phyloP scores from a whole-genome alignment of 345 rosid genomes.

The Acer saccharum region DNA sequence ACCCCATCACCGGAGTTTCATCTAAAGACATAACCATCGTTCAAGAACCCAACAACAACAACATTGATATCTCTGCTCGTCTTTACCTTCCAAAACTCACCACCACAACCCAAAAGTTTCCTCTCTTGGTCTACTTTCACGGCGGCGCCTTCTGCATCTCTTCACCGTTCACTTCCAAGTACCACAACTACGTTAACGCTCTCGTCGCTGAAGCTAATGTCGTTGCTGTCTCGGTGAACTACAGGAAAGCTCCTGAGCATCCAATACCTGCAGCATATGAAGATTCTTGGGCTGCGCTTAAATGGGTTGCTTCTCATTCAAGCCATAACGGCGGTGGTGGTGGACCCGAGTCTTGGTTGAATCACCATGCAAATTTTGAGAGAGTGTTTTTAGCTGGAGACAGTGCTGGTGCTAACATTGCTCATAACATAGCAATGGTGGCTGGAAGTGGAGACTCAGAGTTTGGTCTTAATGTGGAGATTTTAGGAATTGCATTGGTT shows the following conservation, averaged over 20 bases:
- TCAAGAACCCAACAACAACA: slow-evolving; percentile 13
- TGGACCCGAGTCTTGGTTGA: slow-evolving; percentile 45
- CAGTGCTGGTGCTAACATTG: slow-evolving; percentile 53
- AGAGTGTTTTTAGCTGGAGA: slow-evolving; percentile 46
- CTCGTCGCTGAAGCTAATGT: slow-evolving; percentile 41
- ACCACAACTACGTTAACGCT: slow-evolving; percentile 32
- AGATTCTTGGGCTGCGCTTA: slow-evolving; percentile 51
- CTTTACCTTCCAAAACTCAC: slow-evolving; percentile 43
- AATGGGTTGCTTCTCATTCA: slow-evolving; percentile 40
- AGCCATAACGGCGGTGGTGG: not conserved
- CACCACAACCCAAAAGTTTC: slow-evolving; percentile 31
- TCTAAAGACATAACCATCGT: slow-evolving; percentile 40
- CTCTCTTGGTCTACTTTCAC: slow-evolving; percentile 56
- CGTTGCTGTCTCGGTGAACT: slow-evolving; percentile 42
- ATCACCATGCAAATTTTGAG: slow-evolving; percentile 32
- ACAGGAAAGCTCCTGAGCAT: slow-evolving; percentile 50
- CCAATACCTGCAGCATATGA: slow-evolving; percentile 48
- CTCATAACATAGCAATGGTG: slow-evolving; percentile 47
- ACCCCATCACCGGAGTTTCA: slow-evolving; percentile 34
- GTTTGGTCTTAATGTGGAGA: slow-evolving; percentile 13
- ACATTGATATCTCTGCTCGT: slow-evolving; percentile 38
- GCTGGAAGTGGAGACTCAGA: slow-evolving; percentile 35
- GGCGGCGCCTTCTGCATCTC: slow-evolving; percentile 56
- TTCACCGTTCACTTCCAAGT: slow-evolving; percentile 36
- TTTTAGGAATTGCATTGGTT: slow-evolving; percentile 41